A percentile compares a stretch with the other conserved stretches of the same genome.
phyloP scores from a whole-genome alignment of 2,329 filamentous ascomycete genomes.

The Cladosporium austrohemisphaericum region DNA sequence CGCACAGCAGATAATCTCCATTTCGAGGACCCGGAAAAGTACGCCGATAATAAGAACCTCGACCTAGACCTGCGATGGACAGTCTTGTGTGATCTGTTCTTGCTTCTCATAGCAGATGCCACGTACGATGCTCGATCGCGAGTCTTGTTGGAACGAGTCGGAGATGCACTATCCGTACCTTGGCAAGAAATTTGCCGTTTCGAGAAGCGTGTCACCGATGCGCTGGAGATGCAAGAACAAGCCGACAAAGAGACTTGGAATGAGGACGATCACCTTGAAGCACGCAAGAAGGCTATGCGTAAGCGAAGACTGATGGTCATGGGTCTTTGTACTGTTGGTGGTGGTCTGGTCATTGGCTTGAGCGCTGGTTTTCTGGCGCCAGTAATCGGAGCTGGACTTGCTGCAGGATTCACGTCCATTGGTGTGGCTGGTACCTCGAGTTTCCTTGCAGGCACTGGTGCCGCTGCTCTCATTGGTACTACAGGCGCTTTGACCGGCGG shows the following conservation, averaged over 20 bases:
- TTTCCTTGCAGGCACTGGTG: constrained; percentile 87
- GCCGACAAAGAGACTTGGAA: constrained; percentile 97
- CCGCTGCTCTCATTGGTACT: constrained; percentile 90
- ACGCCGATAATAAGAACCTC: constrained; percentile 76
- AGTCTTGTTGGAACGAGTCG: constrained; percentile 77
- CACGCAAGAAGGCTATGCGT: constrained; percentile 72
- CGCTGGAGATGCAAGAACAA: constrained; percentile 94
- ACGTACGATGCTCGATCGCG: constrained; percentile 87
- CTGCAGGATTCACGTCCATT: constrained; percentile 91
- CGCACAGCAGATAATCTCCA: constrained; percentile 69
- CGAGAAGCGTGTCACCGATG: constrained; percentile 94
- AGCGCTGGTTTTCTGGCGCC: constrained; percentile 89
- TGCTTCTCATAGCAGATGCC: constrained; percentile 94
- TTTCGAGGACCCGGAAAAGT: constrained; percentile 76
- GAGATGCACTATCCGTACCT: constrained; percentile 71
- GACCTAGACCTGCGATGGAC: constrained; percentile 98
- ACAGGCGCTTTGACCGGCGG: constrained; percentile 81
- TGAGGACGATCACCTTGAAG: constrained; percentile 89
- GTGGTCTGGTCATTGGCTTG: constrained; percentile 89
- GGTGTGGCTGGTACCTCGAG: constrained; percentile 83
- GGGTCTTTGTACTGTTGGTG: constrained; percentile 93
- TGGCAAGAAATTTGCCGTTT: constrained; percentile 96
- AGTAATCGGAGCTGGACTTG: constrained; percentile 88
- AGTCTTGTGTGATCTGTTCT: constrained; percentile 89
- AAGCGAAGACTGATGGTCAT: constrained; percentile 89